phyloP scores from a whole-genome alignment of 306 rosid genomes.

The Sphenostylis stenocarpa region DNA sequence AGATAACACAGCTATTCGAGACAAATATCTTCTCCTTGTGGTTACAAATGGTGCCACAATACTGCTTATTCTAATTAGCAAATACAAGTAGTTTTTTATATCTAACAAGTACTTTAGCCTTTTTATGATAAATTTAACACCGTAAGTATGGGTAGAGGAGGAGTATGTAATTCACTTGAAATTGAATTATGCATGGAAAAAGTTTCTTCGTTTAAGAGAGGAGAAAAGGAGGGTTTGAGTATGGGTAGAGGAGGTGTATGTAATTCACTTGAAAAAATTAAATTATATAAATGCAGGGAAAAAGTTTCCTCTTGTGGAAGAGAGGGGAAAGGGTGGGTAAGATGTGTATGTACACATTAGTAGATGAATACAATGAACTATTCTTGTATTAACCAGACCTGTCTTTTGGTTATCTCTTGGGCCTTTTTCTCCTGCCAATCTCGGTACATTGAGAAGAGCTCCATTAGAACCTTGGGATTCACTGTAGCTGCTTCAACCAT shows the following conservation, averaged over 20 bases:
- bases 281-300: background rate
- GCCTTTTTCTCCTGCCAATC: conserved; percentile 78
- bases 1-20: background rate
- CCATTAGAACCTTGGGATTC: conserved; percentile 79
- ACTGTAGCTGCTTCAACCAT: conserved; percentile 52
- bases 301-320: background rate
- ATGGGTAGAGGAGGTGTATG: background rate
- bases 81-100: background rate
- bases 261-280: background rate
- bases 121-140: background rate
- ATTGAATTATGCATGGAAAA: background rate
- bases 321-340: conserved; percentile 6
- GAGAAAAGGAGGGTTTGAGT: conserved; percentile 13
- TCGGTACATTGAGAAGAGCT: conserved; percentile 82
- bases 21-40: background rate
- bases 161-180: background rate
- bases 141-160: background rate
- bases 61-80: background rate
- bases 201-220: background rate
- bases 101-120: too few species aligned
- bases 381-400: conserved; percentile 54
- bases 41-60: background rate
- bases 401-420: conserved; percentile 64
- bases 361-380: background rate
- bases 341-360: conserved; percentile 13